Evolutionary conservation across 2,329 filamentous ascomycete genomes (phyloP), one percentile per base, ranked within the genome.

Genomic region (Claviceps arundinis): DNA sequence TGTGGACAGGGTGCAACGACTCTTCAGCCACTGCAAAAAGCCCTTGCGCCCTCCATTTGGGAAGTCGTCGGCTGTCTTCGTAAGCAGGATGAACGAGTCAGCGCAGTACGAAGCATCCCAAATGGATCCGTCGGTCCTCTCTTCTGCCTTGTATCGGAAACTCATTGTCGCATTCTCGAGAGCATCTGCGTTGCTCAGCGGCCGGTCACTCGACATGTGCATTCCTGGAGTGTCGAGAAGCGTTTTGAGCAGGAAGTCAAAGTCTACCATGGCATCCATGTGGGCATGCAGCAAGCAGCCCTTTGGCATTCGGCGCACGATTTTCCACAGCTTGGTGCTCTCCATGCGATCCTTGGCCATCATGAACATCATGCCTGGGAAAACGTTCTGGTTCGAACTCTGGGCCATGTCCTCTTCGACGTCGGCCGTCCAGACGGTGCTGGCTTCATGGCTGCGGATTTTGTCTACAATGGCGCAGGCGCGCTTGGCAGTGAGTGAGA

Each of bases 281-380:
- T 97, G 90, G 44, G 88, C 88, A 70, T 97, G 90, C 55, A 95
- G 70, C 34, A 95, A 73, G 8, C 84, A 77, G 13, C 91, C 93
- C 66, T 97, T 97, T 30, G 91, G 91, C 86, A 97, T 89, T 57
- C 73, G 78, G 54, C 83, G 79, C 16, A 95, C 78, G 59, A 96
- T 93, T 57, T 81, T 77, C 89, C 89, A 97, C 24, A 96, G 74
- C 62, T 82, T 82, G 14, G 88, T 95, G 59, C 75, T 75, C 68
- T 95, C 88, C 81, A 95, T 94, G 40, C 81, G 80, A n/a, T 82
- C 78, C 67, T 89, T 91, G 59, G 89, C 89, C 38, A 91, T 75
- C 38, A 80, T 83, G 68, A 95, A 96, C 86, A 95, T 93, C 85
- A 95, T 95, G 11, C 90, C 90, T 0, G 89, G 89, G 63, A 86